These are phyloP conservation scores for Eimeria brunetti DNA, from an alignment of 169 alveolate species.

Conservation along the genomic window DNA sequence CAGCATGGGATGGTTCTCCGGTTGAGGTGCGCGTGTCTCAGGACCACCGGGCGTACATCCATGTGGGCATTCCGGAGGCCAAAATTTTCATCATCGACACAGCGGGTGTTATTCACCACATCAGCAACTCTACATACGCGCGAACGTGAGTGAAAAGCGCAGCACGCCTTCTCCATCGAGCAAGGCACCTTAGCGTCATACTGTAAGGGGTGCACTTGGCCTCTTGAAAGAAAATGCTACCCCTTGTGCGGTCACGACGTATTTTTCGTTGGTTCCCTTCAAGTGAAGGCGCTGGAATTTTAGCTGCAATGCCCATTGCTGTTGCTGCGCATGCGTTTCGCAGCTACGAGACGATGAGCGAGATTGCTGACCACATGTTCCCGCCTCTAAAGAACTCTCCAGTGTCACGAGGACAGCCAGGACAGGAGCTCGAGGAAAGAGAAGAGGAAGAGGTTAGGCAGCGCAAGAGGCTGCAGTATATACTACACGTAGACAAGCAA, in stretches of 20 bases:
- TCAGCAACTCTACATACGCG: constrained; percentile 89
- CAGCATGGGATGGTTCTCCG: background rate
- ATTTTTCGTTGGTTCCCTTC: background rate
- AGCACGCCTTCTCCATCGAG: background rate
- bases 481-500: constrained; percentile 58
- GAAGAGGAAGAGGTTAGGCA: constrained; percentile 74
- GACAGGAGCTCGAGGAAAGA: constrained; percentile 44
- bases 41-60: constrained; percentile 94
- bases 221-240: background rate
- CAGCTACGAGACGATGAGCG: constrained; percentile 80
- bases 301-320: background rate
- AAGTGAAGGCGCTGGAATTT: background rate
- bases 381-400: constrained; percentile 73
- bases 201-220: background rate
- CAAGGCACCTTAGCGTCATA: background rate
- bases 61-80: constrained; percentile 95
- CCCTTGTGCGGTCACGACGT: background rate
- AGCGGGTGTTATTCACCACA: constrained; percentile 92
- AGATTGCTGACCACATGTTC: constrained; percentile 80
- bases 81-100: constrained; percentile 94
- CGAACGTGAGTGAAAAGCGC: constrained; percentile 85
- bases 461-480: constrained; percentile 61
- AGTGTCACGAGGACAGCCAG: constrained; percentile 56
- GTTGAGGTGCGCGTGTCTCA: background rate
- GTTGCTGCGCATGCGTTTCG: background rate